A percentile compares a stretch with the other conserved stretches of the same genome.
Evolutionary conservation across 1,284 basidiomycete genomes (phyloP).

Genomic region (Ceratobasidium sp.): DNA sequence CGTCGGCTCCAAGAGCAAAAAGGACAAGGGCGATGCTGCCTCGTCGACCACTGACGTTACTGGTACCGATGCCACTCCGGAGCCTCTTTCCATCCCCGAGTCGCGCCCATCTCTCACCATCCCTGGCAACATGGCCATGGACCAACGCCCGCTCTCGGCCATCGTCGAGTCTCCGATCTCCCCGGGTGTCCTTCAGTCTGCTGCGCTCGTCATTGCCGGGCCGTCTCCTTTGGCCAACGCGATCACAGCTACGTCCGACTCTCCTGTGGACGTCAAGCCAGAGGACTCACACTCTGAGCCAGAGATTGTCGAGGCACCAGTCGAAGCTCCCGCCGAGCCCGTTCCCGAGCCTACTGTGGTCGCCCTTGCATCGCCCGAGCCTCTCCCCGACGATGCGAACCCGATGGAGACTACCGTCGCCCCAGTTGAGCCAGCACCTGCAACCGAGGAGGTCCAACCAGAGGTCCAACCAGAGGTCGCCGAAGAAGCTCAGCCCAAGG

Average conservation of each 20-base stretch:
- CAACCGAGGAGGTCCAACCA: neutral
- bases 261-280: conserved; percentile 25
- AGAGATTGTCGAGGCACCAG: conserved; percentile 10
- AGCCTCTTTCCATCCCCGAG: conserved; percentile 18
- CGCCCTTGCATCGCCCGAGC: conserved; percentile 3
- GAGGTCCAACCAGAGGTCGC: conserved; percentile 1
- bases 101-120: conserved; percentile 31
- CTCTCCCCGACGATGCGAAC: neutral
- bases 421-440: conserved; percentile 1
- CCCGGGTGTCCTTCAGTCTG: neutral
- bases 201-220: neutral
- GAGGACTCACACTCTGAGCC: conserved; percentile 15
- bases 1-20: conserved; percentile 26
- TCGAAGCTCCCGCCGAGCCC: neutral
- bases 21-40: conserved; percentile 33
- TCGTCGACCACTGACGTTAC: neutral
- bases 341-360: neutral
- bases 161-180: conserved; percentile 38
- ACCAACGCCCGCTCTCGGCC: conserved; percentile 39
- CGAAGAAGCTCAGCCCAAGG: neutral
- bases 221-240: conserved; percentile 10
- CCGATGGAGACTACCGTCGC: conserved; percentile 1
- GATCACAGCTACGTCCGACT: neutral
- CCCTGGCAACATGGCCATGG: neutral
- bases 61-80: neutral